Conservation (phyloP, 2,329 filamentous ascomycete genomes). For the Xenoacremonium recifei region DNA sequence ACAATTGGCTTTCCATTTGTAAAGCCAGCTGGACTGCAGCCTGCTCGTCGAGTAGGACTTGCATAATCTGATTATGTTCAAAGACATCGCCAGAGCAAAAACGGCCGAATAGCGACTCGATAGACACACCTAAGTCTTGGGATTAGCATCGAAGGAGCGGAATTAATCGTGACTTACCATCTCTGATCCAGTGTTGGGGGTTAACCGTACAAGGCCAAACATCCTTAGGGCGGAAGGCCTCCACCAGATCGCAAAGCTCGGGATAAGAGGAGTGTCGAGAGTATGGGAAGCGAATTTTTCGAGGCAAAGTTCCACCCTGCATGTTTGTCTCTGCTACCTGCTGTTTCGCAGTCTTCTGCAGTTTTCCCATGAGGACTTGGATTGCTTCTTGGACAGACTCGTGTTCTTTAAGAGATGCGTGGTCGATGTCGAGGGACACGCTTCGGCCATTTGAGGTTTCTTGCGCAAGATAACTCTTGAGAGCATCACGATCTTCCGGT, state of each 20-base stretch:
- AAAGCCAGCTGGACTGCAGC: background rate
- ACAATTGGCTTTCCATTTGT: constrained; percentile 14
- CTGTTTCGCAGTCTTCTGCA: constrained; percentile 3
- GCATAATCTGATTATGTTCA: constrained; percentile 63
- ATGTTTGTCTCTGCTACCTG: background rate
- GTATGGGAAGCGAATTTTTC: constrained; percentile 68
- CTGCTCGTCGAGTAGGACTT: constrained; percentile 12
- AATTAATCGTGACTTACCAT: constrained; percentile 32
- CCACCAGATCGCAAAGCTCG: constrained; percentile 72
- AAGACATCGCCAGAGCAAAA: constrained; percentile 63
- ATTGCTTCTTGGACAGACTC: constrained; percentile 12
- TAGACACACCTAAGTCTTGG: constrained; percentile 47
- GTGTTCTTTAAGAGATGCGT: constrained; percentile 13
- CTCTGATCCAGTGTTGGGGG: constrained; percentile 56
- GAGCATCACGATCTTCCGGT: constrained; percentile 3
- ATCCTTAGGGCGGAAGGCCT: constrained; percentile 68
- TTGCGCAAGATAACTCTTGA: constrained; percentile 15
- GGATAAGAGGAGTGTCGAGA: constrained; percentile 85
- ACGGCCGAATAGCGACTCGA: constrained; percentile 68
- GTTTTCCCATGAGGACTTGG: constrained; percentile 11
- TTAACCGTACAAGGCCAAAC: constrained; percentile 81
- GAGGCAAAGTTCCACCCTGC: constrained; percentile 31
- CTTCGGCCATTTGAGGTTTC: constrained; percentile 21
- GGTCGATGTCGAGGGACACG: constrained; percentile 24
- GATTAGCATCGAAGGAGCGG: background rate